phyloP scores from a whole-genome alignment of 78 protist genomes.

The Dictyostelium brefeldianum region DNA sequence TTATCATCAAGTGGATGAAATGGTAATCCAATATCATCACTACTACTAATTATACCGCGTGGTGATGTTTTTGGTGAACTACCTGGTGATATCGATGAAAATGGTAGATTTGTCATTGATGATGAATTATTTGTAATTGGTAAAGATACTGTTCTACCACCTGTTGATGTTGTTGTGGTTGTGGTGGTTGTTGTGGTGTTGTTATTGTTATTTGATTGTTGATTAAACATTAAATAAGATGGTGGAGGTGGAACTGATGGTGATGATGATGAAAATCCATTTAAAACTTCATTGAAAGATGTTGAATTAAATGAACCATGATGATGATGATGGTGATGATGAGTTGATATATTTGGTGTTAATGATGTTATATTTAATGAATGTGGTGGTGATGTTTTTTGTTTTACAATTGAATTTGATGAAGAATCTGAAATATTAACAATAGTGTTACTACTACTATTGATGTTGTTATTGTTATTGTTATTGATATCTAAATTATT shows the following conservation, averaged over 20 bases:
- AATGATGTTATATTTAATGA: not conserved
- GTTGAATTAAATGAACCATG: not conserved
- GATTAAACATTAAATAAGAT: not conserved
- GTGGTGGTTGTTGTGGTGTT: not conserved
- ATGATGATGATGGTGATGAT: not conserved
- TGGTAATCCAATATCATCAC: slow-evolving; percentile 35
- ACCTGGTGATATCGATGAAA: slow-evolving; percentile 11
- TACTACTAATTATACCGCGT: slow-evolving; percentile 1
- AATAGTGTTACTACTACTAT: not conserved
- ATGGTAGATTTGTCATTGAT: not conserved
- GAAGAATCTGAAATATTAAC: not conserved
- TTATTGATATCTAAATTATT: not conserved
- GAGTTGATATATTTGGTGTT: not conserved
- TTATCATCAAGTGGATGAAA: slow-evolving; percentile 52
- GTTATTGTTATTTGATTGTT: not conserved
- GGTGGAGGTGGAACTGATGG: slow-evolving; percentile 47
- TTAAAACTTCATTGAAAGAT: not conserved
- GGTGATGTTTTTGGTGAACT: slow-evolving; percentile 45
- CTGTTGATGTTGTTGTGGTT: not conserved
- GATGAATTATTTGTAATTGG: slow-evolving; percentile 2
- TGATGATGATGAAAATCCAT: slow-evolving; percentile 8
- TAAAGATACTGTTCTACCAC: slow-evolving; percentile 17
- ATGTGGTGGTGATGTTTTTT: slow-evolving; percentile 7
- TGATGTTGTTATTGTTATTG: not conserved
- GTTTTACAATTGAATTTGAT: not conserved